Base-by-base conservation (phyloP, 2,329 filamentous ascomycete genomes). In the Ustilaginoidea virens region DNA sequence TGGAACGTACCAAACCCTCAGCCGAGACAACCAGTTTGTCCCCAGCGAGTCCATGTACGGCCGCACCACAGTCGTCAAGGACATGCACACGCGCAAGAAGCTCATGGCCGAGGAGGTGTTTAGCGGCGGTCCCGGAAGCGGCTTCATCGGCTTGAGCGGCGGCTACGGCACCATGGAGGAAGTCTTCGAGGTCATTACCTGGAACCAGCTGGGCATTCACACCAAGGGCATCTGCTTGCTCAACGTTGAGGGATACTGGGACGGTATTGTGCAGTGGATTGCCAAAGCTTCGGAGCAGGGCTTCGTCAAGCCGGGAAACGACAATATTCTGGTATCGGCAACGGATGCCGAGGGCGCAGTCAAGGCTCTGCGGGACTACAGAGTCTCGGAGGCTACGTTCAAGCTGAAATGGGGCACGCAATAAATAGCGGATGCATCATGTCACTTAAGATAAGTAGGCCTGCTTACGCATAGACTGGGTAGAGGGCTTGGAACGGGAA, bases 151-250 rank as follows among this genome's bases (percentile, higher is more conserved):
- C 17, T 60, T 98, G 34, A 73, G 70, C 31, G 87, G 87, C 24
- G 90, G 90, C 1, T 98, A 87, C 53, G 90, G 90, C 13, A 98
- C 90, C 2, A 68, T 96, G 49, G 90, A 98, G 60, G 90, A 98
- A 64, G 66, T 98, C 48, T 85, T 93, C 54, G 82, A 92, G 59
- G 73, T 82, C 3, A 75, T 74, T 16, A 92, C 82, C 8, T 98
- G 90, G 86, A 96, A 94, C 53, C 90, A 96, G 59, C 58, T 98
- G 28, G 87, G 90, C 1, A 96, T 98, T 39, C 90, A 96, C 55
- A 66, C 65, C 42, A 63, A 68, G 28, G 80, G 79, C 4, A 74
- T 96, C 25, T 74, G 87, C 30, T 60, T 94, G 27, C 71, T 81
- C 41, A 96, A 96, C 51, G 66, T 94, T 16, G 74, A 86, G 31